Base-by-base conservation (phyloP, 768 basidiomycete species). In the Tephrocybe sp. region DNA sequence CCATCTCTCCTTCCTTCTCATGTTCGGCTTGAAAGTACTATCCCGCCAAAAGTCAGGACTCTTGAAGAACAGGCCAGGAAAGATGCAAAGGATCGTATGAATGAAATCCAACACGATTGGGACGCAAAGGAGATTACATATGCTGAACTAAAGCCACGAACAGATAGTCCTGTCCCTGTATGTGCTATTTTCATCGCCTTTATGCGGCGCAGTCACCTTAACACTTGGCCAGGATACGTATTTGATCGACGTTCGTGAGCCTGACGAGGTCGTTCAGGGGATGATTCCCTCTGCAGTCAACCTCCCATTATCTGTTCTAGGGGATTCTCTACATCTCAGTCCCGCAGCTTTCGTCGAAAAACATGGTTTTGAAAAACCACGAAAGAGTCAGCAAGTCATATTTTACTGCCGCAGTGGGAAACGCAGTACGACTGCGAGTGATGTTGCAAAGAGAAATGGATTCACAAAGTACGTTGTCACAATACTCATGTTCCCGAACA, bases 381-480 rank as follows among this genome's bases (percentile, higher is more conserved):
- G 64, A 54, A 78, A 73, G 58, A 66, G 75, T 48, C 89, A 95
- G 61, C 86, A 90, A 61, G 70, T 97, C 28, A 83, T 88, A 25
- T 93, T 95, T 66, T 96, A 93, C 70, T 98, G 95, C 68, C 78
- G 93, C 42, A 92, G 91, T 49, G 95, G 95, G 10, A 84, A 82
- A 67, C 79, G 95, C 42, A 90, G 90, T 54, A 75, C 86, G 3
- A 82, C 86, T 10, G 95, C 95, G 2, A 77, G 86, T 48, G 91
- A 96, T 62, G 77, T 90, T 37, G 90, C 92, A 0, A 84, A 82
- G 61, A 73, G 88, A 55, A 88, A 86, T 62, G 93, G 94, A 4
- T 97, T 80, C 60, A 82, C 74, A 46, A 90, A 90, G 91, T 92
- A 61, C 40, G 86, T 69, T 11, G 17, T 26, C 15, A 37, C 17